Percentiles rank a stretch among this genome's conserved stretches.
Evolutionary conservation across 805 yeast species (phyloP).

Genomic region (Brettanomyces bruxellensis): DNA sequence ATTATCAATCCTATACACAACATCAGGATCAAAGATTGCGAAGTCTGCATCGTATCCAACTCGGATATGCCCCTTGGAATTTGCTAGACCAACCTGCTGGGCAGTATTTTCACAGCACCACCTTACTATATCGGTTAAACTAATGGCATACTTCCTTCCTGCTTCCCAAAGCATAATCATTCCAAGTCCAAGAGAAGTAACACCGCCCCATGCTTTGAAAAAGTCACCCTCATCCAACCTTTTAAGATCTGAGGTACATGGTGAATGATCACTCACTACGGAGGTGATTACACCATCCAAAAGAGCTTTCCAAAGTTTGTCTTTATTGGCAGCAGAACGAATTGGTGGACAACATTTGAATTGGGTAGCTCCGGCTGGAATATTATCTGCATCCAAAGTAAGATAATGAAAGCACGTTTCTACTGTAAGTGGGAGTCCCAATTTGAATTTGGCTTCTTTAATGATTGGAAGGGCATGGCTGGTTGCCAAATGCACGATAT

Average conservation of each 20-base stretch:
- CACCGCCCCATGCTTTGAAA: slow-evolving; percentile 94
- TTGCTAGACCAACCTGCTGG: slow-evolving; percentile 67
- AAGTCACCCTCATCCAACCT: slow-evolving; percentile 79
- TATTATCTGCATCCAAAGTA: slow-evolving; percentile 66
- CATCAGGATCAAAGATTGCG: slow-evolving; percentile 65
- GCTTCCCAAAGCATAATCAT: slow-evolving; percentile 75
- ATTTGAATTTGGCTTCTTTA: slow-evolving; percentile 44
- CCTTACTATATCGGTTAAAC: slow-evolving; percentile 49
- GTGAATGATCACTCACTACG: slow-evolving; percentile 93
- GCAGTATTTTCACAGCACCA: slow-evolving; percentile 88
- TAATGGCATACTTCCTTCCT: slow-evolving; percentile 34
- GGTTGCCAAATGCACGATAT: slow-evolving; percentile 86
- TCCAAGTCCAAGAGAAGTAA: slow-evolving; percentile 87
- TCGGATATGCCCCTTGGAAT: slow-evolving; percentile 62
- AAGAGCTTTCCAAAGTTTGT: slow-evolving; percentile 71
- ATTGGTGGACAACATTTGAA: slow-evolving; percentile 96
- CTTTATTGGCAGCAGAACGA: slow-evolving; percentile 62
- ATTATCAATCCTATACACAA: slow-evolving; percentile 40
- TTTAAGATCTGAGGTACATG: slow-evolving; percentile 88
- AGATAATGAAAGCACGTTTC: slow-evolving; percentile 95
- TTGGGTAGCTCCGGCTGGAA: slow-evolving; percentile 70
- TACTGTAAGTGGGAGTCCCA: slow-evolving; percentile 59
- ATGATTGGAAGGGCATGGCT: slow-evolving; percentile 74
- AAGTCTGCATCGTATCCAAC: slow-evolving; percentile 86
- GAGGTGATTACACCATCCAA: slow-evolving; percentile 58